Base-by-base conservation (phyloP, 331 rosid genomes). In the Arachis monticola region DNA sequence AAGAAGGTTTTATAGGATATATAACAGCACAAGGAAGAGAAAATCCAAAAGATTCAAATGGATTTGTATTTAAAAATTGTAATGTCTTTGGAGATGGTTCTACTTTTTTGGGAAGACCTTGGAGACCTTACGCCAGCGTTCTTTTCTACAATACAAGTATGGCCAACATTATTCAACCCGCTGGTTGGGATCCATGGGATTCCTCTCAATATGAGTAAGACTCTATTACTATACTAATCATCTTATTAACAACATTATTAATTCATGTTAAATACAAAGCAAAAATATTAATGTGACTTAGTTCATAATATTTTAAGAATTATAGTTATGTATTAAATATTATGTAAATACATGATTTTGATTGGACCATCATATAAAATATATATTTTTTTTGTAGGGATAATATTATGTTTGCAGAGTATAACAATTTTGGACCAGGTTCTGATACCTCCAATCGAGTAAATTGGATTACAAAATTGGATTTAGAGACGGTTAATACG, bases 1-100 rank as follows among this genome's bases (percentile, higher is more conserved):
- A 27, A 11, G 32, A 68, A 6, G 95, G 92, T 0, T 6, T 59
- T 2, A 5, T 76, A 1, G 92, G 97, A 0, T 92, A 14, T 35
- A 87, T 92, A 32, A 92, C 99, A 70, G 97, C 99, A 50, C 99
- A 94, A 41, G 97, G 92, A 50, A 87, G 99, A 82, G 42, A 22
- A 0, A 40, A 64, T 22, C 82, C 89, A 48, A 32, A 74, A 5
- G 92, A 87, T 9, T 13, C 42, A n/a, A 85, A 70, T 67, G 99
- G 96, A 2, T 94, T 94, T 78, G 93, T 94, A 59, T 90, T 94
- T 67, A 90, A 82, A 40, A 48, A 85, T 0, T 94, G 93, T 55
- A 27, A 42, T 0, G 86, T 94, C 11, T 56, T 77, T 32, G 97
- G 97, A n/a, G 71, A 79, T 67, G 96, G 97, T 3, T 60, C 84